Percentiles rank a stretch among this genome's conserved stretches.
phyloP scores from a whole-genome alignment of 1,284 basidiomycete genomes.

The Ustilago hordei region DNA sequence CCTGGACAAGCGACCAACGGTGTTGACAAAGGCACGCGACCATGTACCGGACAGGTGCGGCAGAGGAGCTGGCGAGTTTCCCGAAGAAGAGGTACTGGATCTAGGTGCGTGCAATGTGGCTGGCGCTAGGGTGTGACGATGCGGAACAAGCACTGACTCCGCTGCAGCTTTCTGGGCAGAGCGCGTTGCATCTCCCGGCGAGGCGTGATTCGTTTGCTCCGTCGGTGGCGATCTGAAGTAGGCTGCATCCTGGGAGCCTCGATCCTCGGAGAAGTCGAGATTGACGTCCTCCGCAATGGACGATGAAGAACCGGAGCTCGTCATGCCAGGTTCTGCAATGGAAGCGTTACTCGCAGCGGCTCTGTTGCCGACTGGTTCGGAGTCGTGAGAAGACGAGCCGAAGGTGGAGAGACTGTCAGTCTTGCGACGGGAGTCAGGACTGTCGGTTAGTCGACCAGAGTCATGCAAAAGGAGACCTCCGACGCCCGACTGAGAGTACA shows the following conservation, averaged over 20 bases:
- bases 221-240: conserved; percentile 16
- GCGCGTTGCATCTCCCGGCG: conserved; percentile 20
- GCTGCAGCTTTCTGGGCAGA: conserved; percentile 43
- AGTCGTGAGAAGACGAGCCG: conserved; percentile 35
- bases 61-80: conserved; percentile 41
- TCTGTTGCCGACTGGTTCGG: conserved; percentile 12
- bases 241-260: conserved; percentile 22
- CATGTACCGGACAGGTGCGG: conserved; percentile 72
- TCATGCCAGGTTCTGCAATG: conserved; percentile 16
- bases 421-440: conserved; percentile 20
- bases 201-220: conserved; percentile 8
- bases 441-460: conserved; percentile 32
- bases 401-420: conserved; percentile 39
- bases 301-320: conserved; percentile 12
- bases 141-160: conserved; percentile 44
- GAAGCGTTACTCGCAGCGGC: conserved; percentile 10
- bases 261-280: conserved; percentile 40
- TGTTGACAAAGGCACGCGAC: conserved; percentile 82
- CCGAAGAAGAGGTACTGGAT: neutral
- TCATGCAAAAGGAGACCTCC: conserved; percentile 51
- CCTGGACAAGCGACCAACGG: conserved; percentile 81
- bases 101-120: neutral
- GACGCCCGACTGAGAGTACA: conserved; percentile 52
- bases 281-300: conserved; percentile 40
- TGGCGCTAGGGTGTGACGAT: conserved; percentile 34